Base-by-base conservation (phyloP, 108 stramenopile species). In the Nitzschia sp. region DNA sequence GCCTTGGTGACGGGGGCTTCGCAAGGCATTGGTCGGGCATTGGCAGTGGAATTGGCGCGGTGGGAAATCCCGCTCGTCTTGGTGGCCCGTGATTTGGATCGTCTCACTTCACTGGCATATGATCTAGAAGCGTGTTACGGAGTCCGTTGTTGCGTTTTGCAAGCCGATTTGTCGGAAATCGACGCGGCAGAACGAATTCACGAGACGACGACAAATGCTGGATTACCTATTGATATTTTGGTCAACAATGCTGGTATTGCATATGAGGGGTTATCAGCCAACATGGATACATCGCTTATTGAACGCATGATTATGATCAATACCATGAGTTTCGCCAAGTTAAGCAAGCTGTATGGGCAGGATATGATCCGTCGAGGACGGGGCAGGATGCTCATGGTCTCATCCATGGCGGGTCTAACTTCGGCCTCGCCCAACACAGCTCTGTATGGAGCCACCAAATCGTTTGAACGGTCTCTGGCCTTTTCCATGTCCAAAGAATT, bases 1-100 rank as follows among this genome's bases (percentile, higher is more conserved):
- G 92, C 92, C 6, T 59, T 94, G 31, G 87, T 94, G 1, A 94
- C 93, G 5, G 93, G 93, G 15, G 90, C 90, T 48, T 90, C 88
- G 23, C 63, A 79, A 26, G 93, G 93, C 2, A 90, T 94, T 33
- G 93, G 93, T 25, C 70, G 93, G 45, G 90, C 93, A 0, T 68
- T 94, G 6, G 90, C 90, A 38, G 85, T 91, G 3, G 93, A 94
- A 73, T 73, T 94, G 38, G 93, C 93, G 35, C 54, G 93, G 48
- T 91, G 87, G 68, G 81, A 78, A 31, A 88, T 94, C n/a, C 90
- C 90, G 16, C 65, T 94, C 16, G 84, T 94, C 46, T 75, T 94
- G 11, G 88, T 94, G 13, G 90, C 93, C 21, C 72, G 93, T 46
- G 85, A 94, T 62, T 57, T 85, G 11, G 66, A 80, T 19, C 80